Conservation (phyloP, 1,284 basidiomycete genomes). For the Stygiomarasmius scandens region DNA sequence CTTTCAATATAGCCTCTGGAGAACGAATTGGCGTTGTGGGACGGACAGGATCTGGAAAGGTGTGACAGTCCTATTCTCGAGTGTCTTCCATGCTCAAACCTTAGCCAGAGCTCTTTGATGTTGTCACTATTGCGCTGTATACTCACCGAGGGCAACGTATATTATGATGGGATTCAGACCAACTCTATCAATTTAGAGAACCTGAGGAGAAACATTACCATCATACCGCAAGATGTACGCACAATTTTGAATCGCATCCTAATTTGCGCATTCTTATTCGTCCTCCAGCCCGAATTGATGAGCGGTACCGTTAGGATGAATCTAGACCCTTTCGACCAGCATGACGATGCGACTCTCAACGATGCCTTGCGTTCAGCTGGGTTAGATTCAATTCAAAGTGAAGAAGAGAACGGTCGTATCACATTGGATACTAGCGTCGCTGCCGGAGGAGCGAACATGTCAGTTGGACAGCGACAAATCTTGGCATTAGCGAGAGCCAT, state of each 20-base stretch:
- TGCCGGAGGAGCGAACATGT: constrained; percentile 65
- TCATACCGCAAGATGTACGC: constrained; percentile 55
- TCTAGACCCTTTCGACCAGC: constrained; percentile 72
- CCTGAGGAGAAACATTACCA: constrained; percentile 62
- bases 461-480: constrained; percentile 73
- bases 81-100: constrained; percentile 34
- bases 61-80: constrained; percentile 35
- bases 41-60: constrained; percentile 79
- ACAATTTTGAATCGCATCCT: constrained; percentile 21
- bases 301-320: constrained; percentile 62
- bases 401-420: constrained; percentile 43
- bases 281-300: constrained; percentile 63
- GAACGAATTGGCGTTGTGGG: constrained; percentile 71
- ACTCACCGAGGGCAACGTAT: constrained; percentile 56
- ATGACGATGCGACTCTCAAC: constrained; percentile 68
- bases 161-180: constrained; percentile 51
- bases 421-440: constrained; percentile 58
- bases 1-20: constrained; percentile 58
- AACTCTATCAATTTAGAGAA: constrained; percentile 64
- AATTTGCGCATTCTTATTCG: constrained; percentile 38
- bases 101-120: constrained; percentile 48
- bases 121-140: constrained; percentile 60
- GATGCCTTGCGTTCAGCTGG: constrained; percentile 58
- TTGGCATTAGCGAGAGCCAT: constrained; percentile 62
- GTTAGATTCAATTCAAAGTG: constrained; percentile 52